Percentiles rank a stretch among this genome's conserved stretches.
These are phyloP conservation scores for Ormosia semicastrata DNA, from an alignment of 306 rosid genomes.

Conservation along the genomic window DNA sequence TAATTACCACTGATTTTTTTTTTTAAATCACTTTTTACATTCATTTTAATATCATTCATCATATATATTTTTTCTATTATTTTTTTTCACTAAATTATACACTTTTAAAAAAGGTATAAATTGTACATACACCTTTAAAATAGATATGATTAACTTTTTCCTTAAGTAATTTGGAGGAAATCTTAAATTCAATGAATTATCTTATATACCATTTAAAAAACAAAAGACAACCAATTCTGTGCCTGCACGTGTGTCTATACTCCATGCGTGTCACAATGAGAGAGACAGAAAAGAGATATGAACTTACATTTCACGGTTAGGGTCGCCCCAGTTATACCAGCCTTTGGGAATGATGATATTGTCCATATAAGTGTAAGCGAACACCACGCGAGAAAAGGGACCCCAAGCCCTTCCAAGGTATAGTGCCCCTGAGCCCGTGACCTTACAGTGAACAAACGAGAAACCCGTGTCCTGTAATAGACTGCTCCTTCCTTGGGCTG, in stretches of 20 bases:
- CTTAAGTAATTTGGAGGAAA: background rate
- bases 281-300: background rate
- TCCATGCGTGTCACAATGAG: background rate
- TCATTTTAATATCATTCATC: too few species aligned
- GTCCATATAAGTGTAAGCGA: conserved; percentile 62
- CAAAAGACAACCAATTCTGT: background rate
- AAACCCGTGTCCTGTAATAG: conserved; percentile 59
- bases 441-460: conserved; percentile 64
- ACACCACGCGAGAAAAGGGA: conserved; percentile 57
- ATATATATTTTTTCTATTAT: too few species aligned
- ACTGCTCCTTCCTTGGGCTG: conserved; percentile 59
- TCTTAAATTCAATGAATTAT: too few species aligned
- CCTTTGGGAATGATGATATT: conserved; percentile 64
- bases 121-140: too few species aligned
- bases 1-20: too few species aligned
- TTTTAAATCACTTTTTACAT: too few species aligned
- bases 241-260: background rate
- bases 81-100: too few species aligned
- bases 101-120: too few species aligned
- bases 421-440: conserved; percentile 68
- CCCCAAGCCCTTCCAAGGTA: conserved; percentile 76
- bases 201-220: too few species aligned
- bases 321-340: conserved; percentile 64
- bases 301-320: conserved; percentile 54
- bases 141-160: too few species aligned